Evolutionary conservation across 768 basidiomycete species (phyloP).

Genomic region (Russula emetica): DNA sequence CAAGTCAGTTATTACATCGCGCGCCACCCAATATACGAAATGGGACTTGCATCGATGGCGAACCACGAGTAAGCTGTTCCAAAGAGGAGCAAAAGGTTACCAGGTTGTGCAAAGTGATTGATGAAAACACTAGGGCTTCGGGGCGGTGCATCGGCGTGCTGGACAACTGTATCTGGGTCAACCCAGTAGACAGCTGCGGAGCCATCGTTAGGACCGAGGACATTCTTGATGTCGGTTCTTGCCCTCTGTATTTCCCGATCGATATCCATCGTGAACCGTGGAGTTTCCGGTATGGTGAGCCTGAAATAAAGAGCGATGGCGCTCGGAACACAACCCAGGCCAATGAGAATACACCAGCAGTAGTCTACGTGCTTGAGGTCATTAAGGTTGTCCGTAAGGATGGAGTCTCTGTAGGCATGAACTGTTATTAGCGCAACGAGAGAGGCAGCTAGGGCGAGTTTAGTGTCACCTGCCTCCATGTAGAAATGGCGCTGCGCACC

Average conservation of each 20-base stretch:
- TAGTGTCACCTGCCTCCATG: not conserved
- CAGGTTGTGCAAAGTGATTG: constrained; percentile 61
- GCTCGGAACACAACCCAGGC: constrained; percentile 80
- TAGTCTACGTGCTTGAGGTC: constrained; percentile 56
- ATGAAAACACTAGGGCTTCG: constrained; percentile 64
- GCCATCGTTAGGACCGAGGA: constrained; percentile 40
- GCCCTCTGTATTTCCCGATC: constrained; percentile 79
- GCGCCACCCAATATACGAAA: not conserved
- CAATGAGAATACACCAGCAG: constrained; percentile 85
- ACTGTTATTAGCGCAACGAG: constrained; percentile 62
- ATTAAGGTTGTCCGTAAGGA: constrained; percentile 43
- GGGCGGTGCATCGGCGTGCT: constrained; percentile 63
- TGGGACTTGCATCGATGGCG: constrained; percentile 66
- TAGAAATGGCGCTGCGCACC: constrained; percentile 35
- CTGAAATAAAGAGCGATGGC: constrained; percentile 84
- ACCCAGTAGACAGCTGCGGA: constrained; percentile 38
- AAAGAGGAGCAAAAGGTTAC: constrained; percentile 72
- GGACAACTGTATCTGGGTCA: constrained; percentile 53
- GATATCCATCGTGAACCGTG: constrained; percentile 88
- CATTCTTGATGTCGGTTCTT: constrained; percentile 61
- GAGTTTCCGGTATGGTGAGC: constrained; percentile 88
- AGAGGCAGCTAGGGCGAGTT: constrained; percentile 47
- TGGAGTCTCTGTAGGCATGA: constrained; percentile 59
- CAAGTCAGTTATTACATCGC: not conserved
- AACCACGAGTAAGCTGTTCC: constrained; percentile 86